Evolutionary conservation across 805 yeast species (phyloP), one percentile per base, ranked within the genome.

Genomic region (Kazachstania viticola): DNA sequence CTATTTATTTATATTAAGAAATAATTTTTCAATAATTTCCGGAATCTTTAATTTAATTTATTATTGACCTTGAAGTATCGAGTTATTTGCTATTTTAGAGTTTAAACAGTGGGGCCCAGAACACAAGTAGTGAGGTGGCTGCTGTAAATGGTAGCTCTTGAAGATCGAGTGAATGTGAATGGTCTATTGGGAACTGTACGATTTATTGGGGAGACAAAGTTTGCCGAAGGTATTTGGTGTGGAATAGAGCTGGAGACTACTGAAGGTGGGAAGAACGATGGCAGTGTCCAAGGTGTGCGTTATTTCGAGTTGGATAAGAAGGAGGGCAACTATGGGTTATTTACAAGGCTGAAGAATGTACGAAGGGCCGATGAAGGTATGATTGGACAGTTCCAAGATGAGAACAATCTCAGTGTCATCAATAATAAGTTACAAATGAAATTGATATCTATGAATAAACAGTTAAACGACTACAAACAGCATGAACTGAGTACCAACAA

Each of bases 201-300:
- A 31, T 77, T 51, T 45, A 36, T 66, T 2, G 84, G 84, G 0
- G 32, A 42, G 11, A 72, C 82, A 0, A 40, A 67, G 29, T 78
- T 78, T 57, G 73, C 80, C 3, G 55, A 65, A 0, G 84, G 83
- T 4, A 40, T 56, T 4, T 87, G 95, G 95, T 65, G 78, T 11
- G 96, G 96, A 0, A 65, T 87, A 5, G 83, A 77, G 44, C 67
- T 84, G 27, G 83, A 76, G 37, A 74, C 73, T 36, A 78, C 91
- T 0, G 61, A 63, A 8, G 96, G 96, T 2, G n/a, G n/a, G n/a
- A 81, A 77, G 55, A 83, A 85, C 48, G 74, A 83, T 47, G 96
- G 96, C 0, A 58, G 70, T 28, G 65, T 85, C 9, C 69, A 73
- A 15, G 85, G 80, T 1, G 49, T 45, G 1, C 44, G 65, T 17